Evolutionary conservation across 2,329 filamentous ascomycete genomes (phyloP).

Genomic region (Cadophora sp.): DNA sequence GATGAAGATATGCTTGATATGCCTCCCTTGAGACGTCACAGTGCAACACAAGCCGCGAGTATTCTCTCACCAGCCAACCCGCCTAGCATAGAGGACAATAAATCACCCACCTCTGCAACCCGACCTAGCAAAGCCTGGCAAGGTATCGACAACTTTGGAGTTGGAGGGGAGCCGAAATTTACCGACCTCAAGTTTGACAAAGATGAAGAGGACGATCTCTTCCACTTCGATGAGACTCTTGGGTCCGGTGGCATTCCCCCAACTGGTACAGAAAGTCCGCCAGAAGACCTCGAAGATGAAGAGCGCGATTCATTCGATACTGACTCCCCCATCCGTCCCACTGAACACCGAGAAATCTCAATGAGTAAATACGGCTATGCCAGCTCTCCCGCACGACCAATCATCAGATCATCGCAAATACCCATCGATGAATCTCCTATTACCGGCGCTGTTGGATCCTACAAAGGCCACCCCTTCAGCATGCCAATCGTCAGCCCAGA

Average conservation of each 20-base stretch:
- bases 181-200: slow-evolving; percentile 33
- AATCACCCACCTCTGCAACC: slow-evolving; percentile 26
- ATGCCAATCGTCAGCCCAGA: slow-evolving; percentile 60
- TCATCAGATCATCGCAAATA: slow-evolving; percentile 19
- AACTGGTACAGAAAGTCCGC: background rate
- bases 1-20: slow-evolving; percentile 41
- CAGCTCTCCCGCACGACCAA: slow-evolving; percentile 34
- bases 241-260: background rate
- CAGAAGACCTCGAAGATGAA: slow-evolving; percentile 25
- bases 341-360: slow-evolving; percentile 15
- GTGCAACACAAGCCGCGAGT: slow-evolving; percentile 24
- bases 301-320: slow-evolving; percentile 27
- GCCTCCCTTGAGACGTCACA: slow-evolving; percentile 32
- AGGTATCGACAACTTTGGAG: slow-evolving; percentile 17
- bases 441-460: slow-evolving; percentile 54
- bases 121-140: slow-evolving; percentile 18
- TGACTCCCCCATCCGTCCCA: background rate
- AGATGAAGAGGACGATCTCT: slow-evolving; percentile 39
- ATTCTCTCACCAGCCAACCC: slow-evolving; percentile 28
- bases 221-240: slow-evolving; percentile 40
- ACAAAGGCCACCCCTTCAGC: slow-evolving; percentile 58
- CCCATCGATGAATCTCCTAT: slow-evolving; percentile 9
- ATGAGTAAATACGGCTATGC: slow-evolving; percentile 27
- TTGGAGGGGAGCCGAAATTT: slow-evolving; percentile 10
- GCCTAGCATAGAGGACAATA: slow-evolving; percentile 15